Conservation (phyloP, 768 basidiomycete genomes). For the Melanogaster broomeanus region DNA sequence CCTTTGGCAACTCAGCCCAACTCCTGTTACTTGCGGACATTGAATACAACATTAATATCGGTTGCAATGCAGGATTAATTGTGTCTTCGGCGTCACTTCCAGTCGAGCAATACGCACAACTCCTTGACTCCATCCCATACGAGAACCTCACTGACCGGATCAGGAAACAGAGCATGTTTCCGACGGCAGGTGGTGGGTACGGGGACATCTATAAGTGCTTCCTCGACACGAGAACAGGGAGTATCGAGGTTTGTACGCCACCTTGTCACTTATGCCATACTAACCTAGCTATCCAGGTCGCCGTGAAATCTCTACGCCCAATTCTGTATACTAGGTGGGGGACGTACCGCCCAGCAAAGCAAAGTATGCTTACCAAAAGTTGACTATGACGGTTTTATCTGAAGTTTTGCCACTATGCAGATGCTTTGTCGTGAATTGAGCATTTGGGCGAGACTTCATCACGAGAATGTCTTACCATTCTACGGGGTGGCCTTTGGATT, state of each 20-base stretch:
- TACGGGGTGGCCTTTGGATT: conserved; percentile 31
- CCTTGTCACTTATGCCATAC: not conserved
- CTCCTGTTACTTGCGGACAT: too few species aligned
- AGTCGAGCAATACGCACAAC: too few species aligned
- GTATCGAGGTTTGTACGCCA: not conserved
- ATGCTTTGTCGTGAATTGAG: conserved; percentile 32
- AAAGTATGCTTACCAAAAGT: not conserved
- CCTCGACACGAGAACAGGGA: not conserved
- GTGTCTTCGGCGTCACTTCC: too few species aligned
- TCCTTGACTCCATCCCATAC: too few species aligned
- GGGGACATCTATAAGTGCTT: not conserved
- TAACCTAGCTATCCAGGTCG: not conserved
- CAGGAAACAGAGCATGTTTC: not conserved
- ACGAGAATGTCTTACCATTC: too few species aligned
- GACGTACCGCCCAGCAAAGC: not conserved
- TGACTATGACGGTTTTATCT: not conserved
- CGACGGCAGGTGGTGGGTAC: not conserved
- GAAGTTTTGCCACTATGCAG: not conserved
- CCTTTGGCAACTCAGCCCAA: too few species aligned
- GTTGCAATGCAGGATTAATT: too few species aligned
- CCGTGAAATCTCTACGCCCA: not conserved
- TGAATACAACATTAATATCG: too few species aligned
- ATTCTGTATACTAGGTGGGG: not conserved
- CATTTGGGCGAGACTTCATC: conserved; percentile 40
- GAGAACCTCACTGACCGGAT: too few species aligned